Evolutionary conservation across 2,329 filamentous ascomycete species (phyloP).

Genomic region (Penicillium brevicompactum): DNA sequence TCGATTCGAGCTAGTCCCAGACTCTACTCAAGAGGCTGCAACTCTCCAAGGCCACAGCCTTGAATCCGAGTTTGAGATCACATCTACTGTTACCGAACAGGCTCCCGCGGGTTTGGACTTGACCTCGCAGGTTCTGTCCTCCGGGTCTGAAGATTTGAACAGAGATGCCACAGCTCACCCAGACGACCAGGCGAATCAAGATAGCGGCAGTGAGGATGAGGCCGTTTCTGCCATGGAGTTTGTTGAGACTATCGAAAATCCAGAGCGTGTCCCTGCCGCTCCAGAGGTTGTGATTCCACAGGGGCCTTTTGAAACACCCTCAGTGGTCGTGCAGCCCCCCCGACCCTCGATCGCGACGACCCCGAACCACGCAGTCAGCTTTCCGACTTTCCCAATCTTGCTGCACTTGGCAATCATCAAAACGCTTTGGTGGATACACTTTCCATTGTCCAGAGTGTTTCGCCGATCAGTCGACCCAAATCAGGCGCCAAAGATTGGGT

Average conservation of each 20-base stretch:
- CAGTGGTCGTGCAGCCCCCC: conserved; percentile 4
- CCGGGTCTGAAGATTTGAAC: neutral
- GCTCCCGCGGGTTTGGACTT: neutral
- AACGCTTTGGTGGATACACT: conserved; percentile 45
- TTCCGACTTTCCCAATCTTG: conserved; percentile 48
- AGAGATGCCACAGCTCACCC: neutral
- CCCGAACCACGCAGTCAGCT: conserved; percentile 43
- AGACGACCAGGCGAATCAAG: neutral
- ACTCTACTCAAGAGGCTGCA: conserved; percentile 25
- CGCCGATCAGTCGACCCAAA: conserved; percentile 34
- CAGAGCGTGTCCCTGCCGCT: neutral
- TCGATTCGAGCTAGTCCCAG: conserved; percentile 18
- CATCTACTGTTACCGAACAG: neutral
- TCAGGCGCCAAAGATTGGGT: conserved; percentile 45
- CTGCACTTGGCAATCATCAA: conserved; percentile 46
- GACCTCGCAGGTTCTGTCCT: neutral
- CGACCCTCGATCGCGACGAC: conserved; percentile 28
- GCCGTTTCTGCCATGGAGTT: neutral
- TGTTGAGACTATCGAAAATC: neutral
- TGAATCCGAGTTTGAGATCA: neutral
- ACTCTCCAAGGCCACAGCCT: neutral
- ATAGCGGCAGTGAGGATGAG: neutral
- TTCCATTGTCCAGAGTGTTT: conserved; percentile 40
- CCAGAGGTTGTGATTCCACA: conserved; percentile 2
- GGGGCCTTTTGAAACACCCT: neutral